Conservation (phyloP, 345 rosid genomes). For the Psidium guajava region DNA sequence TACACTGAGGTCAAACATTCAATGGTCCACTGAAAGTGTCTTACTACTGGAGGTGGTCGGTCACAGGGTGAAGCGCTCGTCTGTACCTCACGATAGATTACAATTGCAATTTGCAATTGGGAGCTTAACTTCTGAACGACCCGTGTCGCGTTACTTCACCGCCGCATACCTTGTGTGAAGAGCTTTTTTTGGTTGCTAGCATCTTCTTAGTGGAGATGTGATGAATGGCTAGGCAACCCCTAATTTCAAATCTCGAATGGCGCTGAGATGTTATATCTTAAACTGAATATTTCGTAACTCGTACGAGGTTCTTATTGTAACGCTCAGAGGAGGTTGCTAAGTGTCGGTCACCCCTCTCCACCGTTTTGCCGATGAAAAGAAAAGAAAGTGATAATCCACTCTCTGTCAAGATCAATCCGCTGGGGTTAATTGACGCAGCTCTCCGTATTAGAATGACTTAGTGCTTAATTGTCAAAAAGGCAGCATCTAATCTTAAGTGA, state of each 20-base stretch:
- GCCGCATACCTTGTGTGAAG: background rate
- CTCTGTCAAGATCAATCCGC: background rate
- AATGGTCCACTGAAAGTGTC: background rate
- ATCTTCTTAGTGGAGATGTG: background rate
- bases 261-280: background rate
- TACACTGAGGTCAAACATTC: background rate
- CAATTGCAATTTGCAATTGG: background rate
- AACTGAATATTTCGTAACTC: background rate
- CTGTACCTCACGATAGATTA: no score
- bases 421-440: background rate
- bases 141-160: background rate
- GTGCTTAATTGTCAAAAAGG: background rate
- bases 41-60: no score
- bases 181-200: background rate
- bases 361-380: background rate
- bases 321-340: background rate
- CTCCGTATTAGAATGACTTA: background rate
- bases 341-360: background rate
- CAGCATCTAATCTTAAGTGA: background rate
- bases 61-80: no score
- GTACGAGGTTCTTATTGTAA: background rate
- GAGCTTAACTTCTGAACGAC: background rate
- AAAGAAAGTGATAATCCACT: background rate
- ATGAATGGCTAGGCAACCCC: no score
- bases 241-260: accelerated